Evolutionary conservation across 108 stramenopile species (phyloP).

Genomic region (Epithemia pelagica): DNA sequence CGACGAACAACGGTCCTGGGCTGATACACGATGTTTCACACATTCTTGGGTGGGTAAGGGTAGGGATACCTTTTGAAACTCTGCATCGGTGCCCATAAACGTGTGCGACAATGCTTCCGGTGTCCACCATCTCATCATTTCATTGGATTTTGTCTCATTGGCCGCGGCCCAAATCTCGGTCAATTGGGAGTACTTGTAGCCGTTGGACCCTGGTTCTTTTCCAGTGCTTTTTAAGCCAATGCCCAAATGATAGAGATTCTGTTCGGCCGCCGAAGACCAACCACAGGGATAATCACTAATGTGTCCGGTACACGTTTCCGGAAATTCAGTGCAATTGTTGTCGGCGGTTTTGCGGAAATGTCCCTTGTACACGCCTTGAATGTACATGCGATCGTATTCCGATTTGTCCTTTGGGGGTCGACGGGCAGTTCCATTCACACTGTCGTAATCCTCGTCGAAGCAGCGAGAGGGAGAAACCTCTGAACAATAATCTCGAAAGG

Average conservation of each 20-base stretch:
- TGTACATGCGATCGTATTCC: constrained; percentile 13
- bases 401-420: constrained; percentile 4
- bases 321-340: constrained; percentile 21
- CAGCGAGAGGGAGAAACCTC: constrained; percentile 5
- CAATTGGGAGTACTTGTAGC: constrained; percentile 11
- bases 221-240: constrained; percentile 10
- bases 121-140: constrained; percentile 17
- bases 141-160: constrained; percentile 15
- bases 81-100: constrained; percentile 26
- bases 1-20: constrained; percentile 10
- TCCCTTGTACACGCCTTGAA: constrained; percentile 23
- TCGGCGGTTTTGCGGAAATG: constrained; percentile 30
- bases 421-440: constrained; percentile 1
- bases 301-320: constrained; percentile 25
- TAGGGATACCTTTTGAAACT: constrained; percentile 14
- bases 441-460: constrained; percentile 6
- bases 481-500: constrained; percentile 17
- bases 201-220: constrained; percentile 2
- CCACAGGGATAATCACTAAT: constrained; percentile 22
- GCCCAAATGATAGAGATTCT: constrained; percentile 4
- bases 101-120: constrained; percentile 13
- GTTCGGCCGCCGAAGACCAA: neutral
- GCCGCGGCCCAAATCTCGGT: constrained; percentile 12
- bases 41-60: constrained; percentile 23
- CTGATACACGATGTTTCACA: constrained; percentile 1